Conservation (phyloP, 495 filamentous ascomycete species). For the Neurospora sublineolata region DNA sequence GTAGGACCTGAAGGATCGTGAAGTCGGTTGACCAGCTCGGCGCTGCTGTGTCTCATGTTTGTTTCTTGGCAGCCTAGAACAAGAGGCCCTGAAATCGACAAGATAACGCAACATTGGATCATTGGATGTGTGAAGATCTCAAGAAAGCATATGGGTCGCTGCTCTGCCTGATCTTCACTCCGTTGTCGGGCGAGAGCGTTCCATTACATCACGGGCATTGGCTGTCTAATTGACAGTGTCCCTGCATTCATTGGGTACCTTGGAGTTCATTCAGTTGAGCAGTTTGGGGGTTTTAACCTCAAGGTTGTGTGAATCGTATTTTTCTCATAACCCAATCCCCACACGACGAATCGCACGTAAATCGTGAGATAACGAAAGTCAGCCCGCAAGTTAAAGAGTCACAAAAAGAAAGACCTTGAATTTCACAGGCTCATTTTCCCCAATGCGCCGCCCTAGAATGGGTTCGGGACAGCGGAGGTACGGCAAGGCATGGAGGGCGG, state of each 20-base stretch:
- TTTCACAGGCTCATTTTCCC: background rate
- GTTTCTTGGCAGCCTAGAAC: background rate
- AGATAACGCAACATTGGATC: background rate
- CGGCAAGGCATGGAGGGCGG: background rate
- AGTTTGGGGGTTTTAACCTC: background rate
- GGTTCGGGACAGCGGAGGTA: background rate
- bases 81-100: background rate
- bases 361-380: background rate
- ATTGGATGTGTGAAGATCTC: background rate
- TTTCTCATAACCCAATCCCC: background rate
- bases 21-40: background rate
- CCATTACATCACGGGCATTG: background rate
- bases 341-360: background rate
- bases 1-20: background rate
- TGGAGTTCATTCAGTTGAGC: background rate
- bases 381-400: background rate
- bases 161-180: background rate
- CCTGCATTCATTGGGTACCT: background rate
- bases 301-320: background rate
- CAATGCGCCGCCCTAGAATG: background rate
- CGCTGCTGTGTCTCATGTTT: background rate
- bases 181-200: background rate
- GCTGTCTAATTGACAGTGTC: background rate
- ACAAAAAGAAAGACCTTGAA: background rate
- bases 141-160: background rate